Evolutionary conservation across 1,284 basidiomycete genomes (phyloP).

Genomic region (Pseudozyma sp.): DNA sequence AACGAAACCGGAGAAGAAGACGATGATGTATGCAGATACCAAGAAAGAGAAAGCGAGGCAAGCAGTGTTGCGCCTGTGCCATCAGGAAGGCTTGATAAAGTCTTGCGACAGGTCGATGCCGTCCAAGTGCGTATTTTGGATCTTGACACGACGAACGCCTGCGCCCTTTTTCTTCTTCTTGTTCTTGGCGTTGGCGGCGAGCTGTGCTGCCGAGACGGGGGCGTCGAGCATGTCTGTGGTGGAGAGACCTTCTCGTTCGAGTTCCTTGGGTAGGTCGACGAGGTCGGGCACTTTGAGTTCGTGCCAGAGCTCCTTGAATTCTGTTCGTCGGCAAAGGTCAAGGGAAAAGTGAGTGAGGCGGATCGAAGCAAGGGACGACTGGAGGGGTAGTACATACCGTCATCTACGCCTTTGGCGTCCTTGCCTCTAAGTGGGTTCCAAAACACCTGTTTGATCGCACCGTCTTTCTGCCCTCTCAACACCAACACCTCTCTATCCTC

Average conservation of each 20-base stretch:
- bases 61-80: not conserved
- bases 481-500: conserved; percentile 87
- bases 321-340: conserved; percentile 70
- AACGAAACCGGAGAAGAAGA: not conserved
- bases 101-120: conserved; percentile 81
- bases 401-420: conserved; percentile 79
- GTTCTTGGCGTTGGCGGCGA: conserved; percentile 42
- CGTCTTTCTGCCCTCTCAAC: conserved; percentile 83
- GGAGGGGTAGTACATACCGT: conserved; percentile 73
- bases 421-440: conserved; percentile 87
- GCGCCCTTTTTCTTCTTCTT: conserved; percentile 56
- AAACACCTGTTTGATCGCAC: conserved; percentile 79
- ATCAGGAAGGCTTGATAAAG: conserved; percentile 55
- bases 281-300: conserved; percentile 83
- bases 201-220: conserved; percentile 41
- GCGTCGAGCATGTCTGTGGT: conserved; percentile 56
- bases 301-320: conserved; percentile 88
- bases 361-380: not conserved
- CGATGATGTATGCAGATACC: not conserved
- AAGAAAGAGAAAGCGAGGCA: no score
- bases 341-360: not conserved
- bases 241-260: conserved; percentile 73
- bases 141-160: conserved; percentile 71
- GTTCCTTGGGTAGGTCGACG: conserved; percentile 80
- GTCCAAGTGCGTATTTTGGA: conserved; percentile 88